A percentile compares a stretch with the other conserved stretches of the same genome.
Evolutionary conservation across 805 yeast species (phyloP).

Genomic region (Spathaspora gorwiae): DNA sequence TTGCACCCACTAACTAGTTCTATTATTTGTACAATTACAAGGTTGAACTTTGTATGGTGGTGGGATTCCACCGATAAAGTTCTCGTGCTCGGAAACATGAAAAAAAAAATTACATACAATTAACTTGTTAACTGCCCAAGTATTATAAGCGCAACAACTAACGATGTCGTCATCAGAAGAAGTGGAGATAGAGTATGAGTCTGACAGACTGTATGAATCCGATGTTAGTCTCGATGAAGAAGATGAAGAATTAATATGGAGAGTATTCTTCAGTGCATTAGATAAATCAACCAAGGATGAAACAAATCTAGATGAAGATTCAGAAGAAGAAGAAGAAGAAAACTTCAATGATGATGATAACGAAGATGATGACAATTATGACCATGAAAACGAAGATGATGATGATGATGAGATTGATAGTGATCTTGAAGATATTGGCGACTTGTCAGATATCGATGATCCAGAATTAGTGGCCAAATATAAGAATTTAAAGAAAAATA

Average conservation of each 20-base stretch:
- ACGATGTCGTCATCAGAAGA: not conserved
- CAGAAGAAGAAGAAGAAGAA: conserved; percentile 4
- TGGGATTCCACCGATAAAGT: no score
- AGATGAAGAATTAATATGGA: conserved; percentile 42
- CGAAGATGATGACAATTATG: conserved; percentile 2
- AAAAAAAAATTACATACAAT: no score
- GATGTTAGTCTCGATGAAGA: conserved; percentile 42
- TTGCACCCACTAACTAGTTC: no score
- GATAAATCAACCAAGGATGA: conserved; percentile 8
- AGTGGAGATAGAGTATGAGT: not conserved
- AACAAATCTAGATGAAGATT: not conserved
- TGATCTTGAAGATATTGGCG: conserved; percentile 18
- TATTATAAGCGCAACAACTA: not conserved
- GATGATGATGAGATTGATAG: conserved; percentile 14
- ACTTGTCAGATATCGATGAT: conserved; percentile 33
- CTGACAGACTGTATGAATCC: conserved; percentile 2
- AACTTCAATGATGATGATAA: conserved; percentile 1
- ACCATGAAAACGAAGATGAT: conserved; percentile 3
- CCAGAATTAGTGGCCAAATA: conserved; percentile 27
- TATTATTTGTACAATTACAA: no score
- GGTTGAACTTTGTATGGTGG: no score
- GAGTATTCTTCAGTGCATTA: conserved; percentile 32
- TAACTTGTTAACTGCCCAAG: no score
- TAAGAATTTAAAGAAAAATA: conserved; percentile 27
- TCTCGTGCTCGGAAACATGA: no score